Evolutionary conservation across 1,284 basidiomycete genomes (phyloP), one percentile per base, ranked within the genome.

Genomic region (Earliella scabrosa): DNA sequence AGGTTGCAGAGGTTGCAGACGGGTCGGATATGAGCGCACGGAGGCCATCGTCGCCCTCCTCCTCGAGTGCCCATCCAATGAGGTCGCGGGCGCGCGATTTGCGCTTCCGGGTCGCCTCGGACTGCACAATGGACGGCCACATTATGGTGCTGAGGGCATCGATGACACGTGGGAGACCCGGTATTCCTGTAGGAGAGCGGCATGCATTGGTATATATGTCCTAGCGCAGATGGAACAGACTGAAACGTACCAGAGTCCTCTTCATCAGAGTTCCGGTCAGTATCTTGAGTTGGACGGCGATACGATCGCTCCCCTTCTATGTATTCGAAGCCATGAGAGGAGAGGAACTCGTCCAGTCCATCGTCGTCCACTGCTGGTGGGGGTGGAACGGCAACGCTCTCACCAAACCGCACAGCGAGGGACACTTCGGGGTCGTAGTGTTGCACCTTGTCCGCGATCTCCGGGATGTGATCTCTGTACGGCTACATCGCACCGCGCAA

Each of bases 81-180:
- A 72, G 67, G 29, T 70, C 69, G 18, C 66, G 63, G 6, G 67
- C 69, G 23, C 70, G 66, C 59, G 65, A 71, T 59, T 71, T 70
- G 52, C 71, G 68, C 14, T 67, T 62, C 34, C 60, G 58, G 8
- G 66, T 65, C 16, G 68, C 59, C 52, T 68, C 70, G 11, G 69
- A 66, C 45, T 71, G 79, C 14, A 82, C 70, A 81, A 93, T 85
- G 0, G 86, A 86, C 3, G 90, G 87, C 90, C 90, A 93, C 87
- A 93, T 91, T 63, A 93, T 85, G 1, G 90, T 91, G 68, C 89
- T 88, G 36, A 93, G 73, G 8, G 90, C 88, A 66, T 92, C 90
- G 16, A 90, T 63, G 11, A 92, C 84, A 23, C 91, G 83, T 35
- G 82, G 80, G 23, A 91, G 76, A 8, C 84, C 80, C 16, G 81